phyloP scores from a whole-genome alignment of 306 rosid species.

The Vigna reflexopilosa region DNA sequence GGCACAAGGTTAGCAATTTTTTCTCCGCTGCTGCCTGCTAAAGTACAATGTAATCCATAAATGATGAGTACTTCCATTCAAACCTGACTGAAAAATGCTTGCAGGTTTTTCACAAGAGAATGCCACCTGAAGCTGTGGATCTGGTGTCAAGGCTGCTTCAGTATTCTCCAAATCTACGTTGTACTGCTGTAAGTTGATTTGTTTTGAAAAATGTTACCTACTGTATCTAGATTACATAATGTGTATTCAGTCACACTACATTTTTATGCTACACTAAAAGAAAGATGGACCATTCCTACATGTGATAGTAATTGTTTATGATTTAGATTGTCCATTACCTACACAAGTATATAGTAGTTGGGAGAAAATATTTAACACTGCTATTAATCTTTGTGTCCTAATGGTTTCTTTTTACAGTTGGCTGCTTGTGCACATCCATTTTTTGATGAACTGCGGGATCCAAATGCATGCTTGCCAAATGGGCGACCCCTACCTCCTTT shows the following conservation, averaged over 20 bases:
- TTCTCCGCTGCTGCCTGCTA: not conserved
- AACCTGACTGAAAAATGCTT: constrained; percentile 39
- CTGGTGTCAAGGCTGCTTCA: constrained; percentile 93
- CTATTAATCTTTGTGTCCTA: not conserved
- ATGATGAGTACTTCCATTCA: constrained; percentile 6
- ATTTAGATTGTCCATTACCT: not conserved
- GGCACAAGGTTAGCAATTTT: constrained; percentile 81
- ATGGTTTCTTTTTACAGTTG: constrained; percentile 58
- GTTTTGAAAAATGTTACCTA: not conserved
- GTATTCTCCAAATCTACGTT: constrained; percentile 91
- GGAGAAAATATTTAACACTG: not conserved
- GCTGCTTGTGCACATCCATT: constrained; percentile 95
- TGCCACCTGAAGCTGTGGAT: constrained; percentile 93
- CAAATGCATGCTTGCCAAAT: constrained; percentile 72
- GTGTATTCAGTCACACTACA: not conserved
- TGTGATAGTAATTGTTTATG: not conserved
- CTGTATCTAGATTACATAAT: not conserved
- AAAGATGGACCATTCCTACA: constrained; percentile 20
- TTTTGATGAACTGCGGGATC: constrained; percentile 86
- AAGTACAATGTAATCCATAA: not conserved
- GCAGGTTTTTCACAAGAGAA: constrained; percentile 84
- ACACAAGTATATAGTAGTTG: not conserved
- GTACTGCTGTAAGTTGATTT: constrained; percentile 70
- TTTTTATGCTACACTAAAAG: not conserved
- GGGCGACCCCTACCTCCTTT: constrained; percentile 80